Percentiles rank a stretch among this genome's conserved stretches.
Evolutionary conservation across 768 basidiomycete species (phyloP).

Genomic region (Coprinopsis strossmayeri): DNA sequence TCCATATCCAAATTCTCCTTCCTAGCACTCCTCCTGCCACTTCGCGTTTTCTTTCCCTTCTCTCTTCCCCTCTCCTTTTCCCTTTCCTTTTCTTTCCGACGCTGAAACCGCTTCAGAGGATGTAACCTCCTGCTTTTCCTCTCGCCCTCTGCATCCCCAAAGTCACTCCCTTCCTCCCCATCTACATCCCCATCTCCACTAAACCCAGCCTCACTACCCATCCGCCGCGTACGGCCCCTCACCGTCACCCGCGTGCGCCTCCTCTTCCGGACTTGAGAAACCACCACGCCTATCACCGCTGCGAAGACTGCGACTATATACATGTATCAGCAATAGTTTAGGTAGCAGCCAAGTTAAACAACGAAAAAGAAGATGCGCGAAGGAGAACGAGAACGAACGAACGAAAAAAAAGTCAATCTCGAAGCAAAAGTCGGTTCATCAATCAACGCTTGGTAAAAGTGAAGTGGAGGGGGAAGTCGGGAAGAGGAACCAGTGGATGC

Average conservation of each 20-base stretch:
- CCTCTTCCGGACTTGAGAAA: constrained; percentile 13
- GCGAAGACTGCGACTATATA: constrained; percentile 18
- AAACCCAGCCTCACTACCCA: background rate
- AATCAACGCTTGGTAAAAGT: constrained; percentile 11
- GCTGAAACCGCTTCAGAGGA: background rate
- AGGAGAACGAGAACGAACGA: background rate
- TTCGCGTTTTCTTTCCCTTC: background rate
- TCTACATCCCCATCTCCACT: background rate
- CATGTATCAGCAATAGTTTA: no score
- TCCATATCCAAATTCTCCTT: background rate
- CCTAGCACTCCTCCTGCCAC: background rate
- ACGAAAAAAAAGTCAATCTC: background rate
- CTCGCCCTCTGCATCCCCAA: no score
- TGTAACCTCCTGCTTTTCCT: no score
- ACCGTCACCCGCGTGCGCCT: background rate
- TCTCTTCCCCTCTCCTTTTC: background rate
- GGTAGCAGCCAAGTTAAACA: background rate
- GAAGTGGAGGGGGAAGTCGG: constrained; percentile 10
- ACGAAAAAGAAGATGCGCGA: background rate
- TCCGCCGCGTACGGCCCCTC: background rate
- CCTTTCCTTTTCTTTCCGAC: background rate
- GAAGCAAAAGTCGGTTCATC: no score
- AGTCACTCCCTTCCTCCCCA: background rate
- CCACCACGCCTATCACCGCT: constrained; percentile 14
- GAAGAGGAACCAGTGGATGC: background rate